Percentiles rank a stretch among this genome's conserved stretches.
These are phyloP conservation scores for Daucus carota DNA, from an alignment of 129 eudicot genomes.

Conservation along the genomic window DH1_v3.0 NC_030388.2:8400501-8401000, in stretches of 20 bases:
- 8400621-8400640: neutral
- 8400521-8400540: slow-evolving; percentile 19
- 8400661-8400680: too few relatives aligned
- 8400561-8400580: slow-evolving; percentile 24
- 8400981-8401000: neutral
- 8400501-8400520: slow-evolving; percentile 24
- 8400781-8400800: neutral
- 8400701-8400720: neutral
- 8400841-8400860: neutral
- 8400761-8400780: slow-evolving; percentile 8
- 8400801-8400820: neutral
- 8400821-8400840: neutral
- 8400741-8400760: neutral
- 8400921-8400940: neutral
- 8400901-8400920: neutral
- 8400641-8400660: neutral
- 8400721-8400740: neutral
- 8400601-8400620: slow-evolving; percentile 18
- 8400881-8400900: neutral
- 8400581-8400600: slow-evolving; percentile 24
- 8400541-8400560: slow-evolving; percentile 20
- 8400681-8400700: neutral
- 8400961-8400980: neutral
- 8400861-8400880: neutral
- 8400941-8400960: neutral